Base-by-base conservation (phyloP, 352 stramenopile species). In the Phytophthora pistaciae region DNA sequence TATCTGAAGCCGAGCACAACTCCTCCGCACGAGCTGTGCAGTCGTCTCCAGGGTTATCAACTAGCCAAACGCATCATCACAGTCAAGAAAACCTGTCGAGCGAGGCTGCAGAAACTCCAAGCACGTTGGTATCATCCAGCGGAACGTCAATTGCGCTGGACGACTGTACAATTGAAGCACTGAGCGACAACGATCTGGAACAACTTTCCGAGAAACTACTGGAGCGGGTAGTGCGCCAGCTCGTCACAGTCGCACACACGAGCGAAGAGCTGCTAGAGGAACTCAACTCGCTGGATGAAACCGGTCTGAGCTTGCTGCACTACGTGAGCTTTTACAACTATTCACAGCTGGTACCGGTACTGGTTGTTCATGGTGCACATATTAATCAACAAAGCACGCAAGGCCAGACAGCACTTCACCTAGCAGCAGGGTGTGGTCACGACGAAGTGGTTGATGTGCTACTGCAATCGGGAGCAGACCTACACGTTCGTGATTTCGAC, bases 311-410 rank as follows among this genome's bases (percentile, higher is more conserved):
- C 62, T 68, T 97, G 52, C 78, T 97, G n/a, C 91, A 97, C 58
- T 97, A 96, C 50, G 88, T 95, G 77, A 93, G 90, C 66, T 96
- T 96, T 59, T 97, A 96, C 79, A 95, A 96, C 60, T 94, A 96
- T 68, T 81, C 80, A 16, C 79, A 90, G 52, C 70, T 97, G 42
- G 87, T 97, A 18, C 86, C 84, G 21, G 67, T 95, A 21, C 68
- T 97, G 21, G 65, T 96, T 13, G 86, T 89, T 31, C 91, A 96
- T 60, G 91, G 91, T 14, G 91, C 88, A 3, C 85, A 93, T 48
- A 80, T 95, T 11, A 96, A 97, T 61, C 90, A 96, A 64, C 82
- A 93, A 63, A 95, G 84, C 59, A 95, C 85, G 3, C 87, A 94
- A 72, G 89, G 90, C 0, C 86, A 96, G 50, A 93, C 90, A 48